Base-by-base conservation (phyloP, 371 early-diverging fungal species). In the Sporodiniella umbellata region DNA sequence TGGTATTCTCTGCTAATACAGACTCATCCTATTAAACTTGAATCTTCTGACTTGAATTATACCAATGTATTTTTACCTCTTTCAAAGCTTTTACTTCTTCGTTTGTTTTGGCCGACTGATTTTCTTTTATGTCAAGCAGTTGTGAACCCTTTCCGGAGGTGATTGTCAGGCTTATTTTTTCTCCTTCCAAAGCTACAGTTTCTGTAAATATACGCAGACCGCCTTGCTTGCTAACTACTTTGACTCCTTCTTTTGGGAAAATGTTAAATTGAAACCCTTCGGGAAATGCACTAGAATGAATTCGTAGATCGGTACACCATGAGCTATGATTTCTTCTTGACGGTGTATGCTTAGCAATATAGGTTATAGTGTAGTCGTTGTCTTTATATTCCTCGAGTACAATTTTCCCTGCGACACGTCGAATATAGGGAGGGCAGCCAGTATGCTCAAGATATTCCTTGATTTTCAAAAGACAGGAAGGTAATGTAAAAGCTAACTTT, bases 381-480 rank as follows among this genome's bases (percentile, higher is more conserved):
- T 52, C 54, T 19, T 64, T 58, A 44, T 68, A 79, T 3, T 54
- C 21, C 18, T 70, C 72, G 14, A 45, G 38, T 2, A 40, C 48
- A 3, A 79, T 56, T 31, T 72, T 70, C 39, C 72, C 75, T 2
- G 72, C 72, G 4, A 76, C 67, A 7, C 74, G 64, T 8, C 72
- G 69, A 21, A 79, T 66, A 43, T 74, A 78, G 21, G 81, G 77
- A 8, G 83, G 83, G 48, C 77, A 72, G n/a, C 83, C 83, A 33
- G 68, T 50, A 42, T 68, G 63, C 2, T 60, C 33, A 14, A 83
- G 38, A 28, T 78, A 78, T 5, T 60, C 63, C 25, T 78, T 72
- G 12, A 83, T 54, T 14, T 70, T 68, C 26, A 61, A 66, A 14
- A 72, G 65, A 33, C 68, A 70, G n/a, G 66, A 50, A 24, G 80